Evolutionary conservation across 768 basidiomycete species (phyloP), one percentile per base, ranked within the genome.

Genomic region (Phlebiopsis gigantea): DNA sequence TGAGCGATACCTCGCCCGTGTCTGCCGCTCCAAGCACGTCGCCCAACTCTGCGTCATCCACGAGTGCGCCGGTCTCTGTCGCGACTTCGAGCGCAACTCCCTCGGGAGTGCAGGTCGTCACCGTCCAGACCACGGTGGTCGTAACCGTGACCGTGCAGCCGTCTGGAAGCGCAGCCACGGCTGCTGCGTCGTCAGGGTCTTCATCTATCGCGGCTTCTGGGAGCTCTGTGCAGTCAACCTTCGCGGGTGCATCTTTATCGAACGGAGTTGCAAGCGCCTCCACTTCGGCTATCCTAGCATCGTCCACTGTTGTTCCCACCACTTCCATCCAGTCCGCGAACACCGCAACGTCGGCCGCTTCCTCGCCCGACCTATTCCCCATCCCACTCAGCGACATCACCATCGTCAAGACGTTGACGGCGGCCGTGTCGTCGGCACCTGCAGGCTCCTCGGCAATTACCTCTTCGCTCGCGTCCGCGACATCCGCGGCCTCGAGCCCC

Each of bases 121-220:
- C 60, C 14, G 53, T 55, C 22, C 42, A 45, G 43, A 45, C 46
- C 9, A 60, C 53, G 9, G 15, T 55, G 24, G 42, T 44, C 43
- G 55, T 57, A 1, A 56, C 59, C 5, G 57, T 59, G n/a, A 53
- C 57, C 15, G 50, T 51, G 2, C 31, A 30, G 8, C 30, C 45
- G 5, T 47, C 59, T 1, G 34, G 34, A 39, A 39, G 3, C 8
- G 45, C 51, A n/a, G 28, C 29, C 12, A 50, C 56, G 10, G 19
- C 47, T 14, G 10, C 45, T 5, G 30, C 21, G 17, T 19, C n/a
- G 44, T 12, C 15, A 17, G 19, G 14, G 5, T 25, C 44, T 39
- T 39, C 34, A 12, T 39, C 34, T 9, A 39, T 39, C 34, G 34
- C 34, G 17, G 29, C 42, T 17, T 29, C 53, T 5, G 25, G n/a